These are phyloP conservation scores for Camelina laxa DNA, from an alignment of 345 rosid genomes.

Conservation along the genomic window DNA sequence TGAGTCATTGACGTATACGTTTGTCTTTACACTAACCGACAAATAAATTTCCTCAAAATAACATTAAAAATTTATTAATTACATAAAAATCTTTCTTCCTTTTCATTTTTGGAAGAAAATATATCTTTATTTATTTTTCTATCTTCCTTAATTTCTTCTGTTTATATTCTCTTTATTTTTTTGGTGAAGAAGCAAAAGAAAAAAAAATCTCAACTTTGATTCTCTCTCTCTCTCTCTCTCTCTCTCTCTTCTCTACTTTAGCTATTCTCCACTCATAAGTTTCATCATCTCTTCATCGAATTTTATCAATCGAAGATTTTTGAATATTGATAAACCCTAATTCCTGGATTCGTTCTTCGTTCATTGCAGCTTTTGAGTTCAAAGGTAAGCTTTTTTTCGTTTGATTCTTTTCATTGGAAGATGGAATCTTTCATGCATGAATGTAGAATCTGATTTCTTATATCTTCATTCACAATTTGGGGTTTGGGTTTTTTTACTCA, in stretches of 20 bases:
- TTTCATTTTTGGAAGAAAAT: conserved; percentile 7
- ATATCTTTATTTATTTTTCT: not conserved
- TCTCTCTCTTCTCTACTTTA: not conserved
- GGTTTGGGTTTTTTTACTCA: not conserved
- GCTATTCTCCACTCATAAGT: not conserved
- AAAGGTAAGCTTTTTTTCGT: conserved; percentile 19
- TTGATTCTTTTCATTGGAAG: not conserved
- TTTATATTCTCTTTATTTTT: not conserved
- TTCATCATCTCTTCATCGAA: conserved; percentile 3
- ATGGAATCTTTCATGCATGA: not conserved
- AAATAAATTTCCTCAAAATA: conserved; percentile 2
- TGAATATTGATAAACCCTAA: conserved; percentile 11
- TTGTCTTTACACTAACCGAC: conserved; percentile 29
- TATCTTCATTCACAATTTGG: not conserved
- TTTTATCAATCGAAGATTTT: not conserved
- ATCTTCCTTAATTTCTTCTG: not conserved
- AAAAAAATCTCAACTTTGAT: conserved; percentile 6
- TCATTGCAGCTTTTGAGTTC: conserved; percentile 17
- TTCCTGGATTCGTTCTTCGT: not conserved
- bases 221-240: not conserved
- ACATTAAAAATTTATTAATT: not conserved
- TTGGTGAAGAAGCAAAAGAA: not conserved
- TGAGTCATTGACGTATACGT: conserved; percentile 22
- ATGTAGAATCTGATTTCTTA: conserved; percentile 10
- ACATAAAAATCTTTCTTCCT: not conserved